Conservation (phyloP, 345 rosid species). For the Brassica rapa region DNA sequence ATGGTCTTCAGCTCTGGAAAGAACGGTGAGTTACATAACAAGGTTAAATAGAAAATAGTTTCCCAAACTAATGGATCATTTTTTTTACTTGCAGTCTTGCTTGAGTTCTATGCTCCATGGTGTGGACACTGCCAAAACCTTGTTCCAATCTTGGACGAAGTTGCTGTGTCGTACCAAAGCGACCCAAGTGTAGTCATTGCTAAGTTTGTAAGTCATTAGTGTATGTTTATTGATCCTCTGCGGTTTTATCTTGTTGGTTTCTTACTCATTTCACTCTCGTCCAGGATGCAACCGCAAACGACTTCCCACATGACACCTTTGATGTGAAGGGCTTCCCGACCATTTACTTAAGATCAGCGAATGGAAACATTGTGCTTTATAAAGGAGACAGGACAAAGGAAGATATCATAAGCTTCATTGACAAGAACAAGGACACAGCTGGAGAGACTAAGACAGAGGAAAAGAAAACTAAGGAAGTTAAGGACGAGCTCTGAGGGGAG, state of each 20-base stretch:
- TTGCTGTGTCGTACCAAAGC: conserved; percentile 65
- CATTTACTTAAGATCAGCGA: conserved; percentile 66
- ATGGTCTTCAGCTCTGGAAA: conserved; percentile 76
- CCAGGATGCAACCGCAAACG: conserved; percentile 93
- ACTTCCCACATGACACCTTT: conserved; percentile 57
- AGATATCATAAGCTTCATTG: conserved; percentile 72
- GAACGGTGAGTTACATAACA: conserved; percentile 55
- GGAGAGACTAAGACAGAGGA: conserved; percentile 32
- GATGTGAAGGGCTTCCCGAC: conserved; percentile 90
- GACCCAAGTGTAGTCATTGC: conserved; percentile 70
- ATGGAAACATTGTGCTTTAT: conserved; percentile 61
- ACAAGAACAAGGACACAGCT: conserved; percentile 64
- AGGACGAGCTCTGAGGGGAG: conserved; percentile 65
- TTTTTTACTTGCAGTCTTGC: conserved; percentile 60
- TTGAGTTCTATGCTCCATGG: conserved; percentile 99
- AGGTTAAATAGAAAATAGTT: not conserved
- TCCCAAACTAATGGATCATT: not conserved
- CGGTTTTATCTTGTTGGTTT: not conserved
- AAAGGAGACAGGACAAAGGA: conserved; percentile 86
- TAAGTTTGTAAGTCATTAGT: conserved; percentile 63
- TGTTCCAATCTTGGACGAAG: conserved; percentile 95
- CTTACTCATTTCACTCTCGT: not conserved
- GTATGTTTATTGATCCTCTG: not conserved
- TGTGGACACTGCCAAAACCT: conserved; percentile 95
- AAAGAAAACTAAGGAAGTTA: conserved; percentile 17